Evolutionary conservation across 148 eudicot genomes (phyloP), one percentile per base, ranked within the genome.

Genomic region (Camellia lanceoleosa): DNA sequence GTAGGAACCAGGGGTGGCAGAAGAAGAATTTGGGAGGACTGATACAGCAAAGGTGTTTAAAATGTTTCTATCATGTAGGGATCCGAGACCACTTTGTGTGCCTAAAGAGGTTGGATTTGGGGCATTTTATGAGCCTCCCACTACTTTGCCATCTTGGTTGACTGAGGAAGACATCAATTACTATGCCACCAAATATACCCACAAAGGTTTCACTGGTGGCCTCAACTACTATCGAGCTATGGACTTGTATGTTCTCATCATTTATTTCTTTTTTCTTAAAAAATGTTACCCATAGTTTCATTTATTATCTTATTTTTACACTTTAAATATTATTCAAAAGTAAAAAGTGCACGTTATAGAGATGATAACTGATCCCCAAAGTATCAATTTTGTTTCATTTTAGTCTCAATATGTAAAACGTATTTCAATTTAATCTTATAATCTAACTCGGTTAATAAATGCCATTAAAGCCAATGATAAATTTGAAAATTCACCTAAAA

Each of bases 161-260:
- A 83, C 89, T 9, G 87, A 90, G 84, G 90, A 85, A 30, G 94
- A 91, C 76, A 2, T 91, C 43, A 71, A 83, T 51, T 89, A 87
- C 68, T 87, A 18, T 47, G 93, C 91, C 58, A 83, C 80, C 3
- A 86, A 83, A 63, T 84, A 81, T 79, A 80, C 73, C 44, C 77
- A 80, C 63, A 84, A 75, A 44, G 94, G 94, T 5, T 81, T 91
- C 62, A 86, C 90, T 60, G 94, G 94, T 72, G 87, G 87, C 46
- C 51, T 89, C 68, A 91, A 89, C 71, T 91, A 89, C 89, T 91
- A 91, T 66, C 79, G 94, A 13, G 85, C 85, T 38, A 9, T 89
- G 58, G 82, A 89, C 66, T 64, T 86, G 94, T 90, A 90, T n/a
- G 89, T 80, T 11, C 1, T 59, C 51, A 41, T 38, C 0, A 16